Conservation (phyloP, 164 flowering plant species). For the Cinnamomum chago region DNA sequence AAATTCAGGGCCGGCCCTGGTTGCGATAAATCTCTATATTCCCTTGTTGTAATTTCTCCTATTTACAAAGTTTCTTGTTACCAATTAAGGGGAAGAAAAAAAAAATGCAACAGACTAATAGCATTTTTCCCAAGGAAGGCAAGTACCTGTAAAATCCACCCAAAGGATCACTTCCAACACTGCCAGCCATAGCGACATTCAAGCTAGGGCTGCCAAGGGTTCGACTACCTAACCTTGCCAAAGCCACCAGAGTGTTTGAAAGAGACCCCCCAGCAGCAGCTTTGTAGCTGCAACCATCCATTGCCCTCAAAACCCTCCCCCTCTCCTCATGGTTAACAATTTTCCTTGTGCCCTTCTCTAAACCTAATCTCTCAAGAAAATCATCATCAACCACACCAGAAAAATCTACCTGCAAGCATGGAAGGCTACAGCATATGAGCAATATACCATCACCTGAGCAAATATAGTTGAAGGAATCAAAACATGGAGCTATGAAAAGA, state of each 20-base stretch:
- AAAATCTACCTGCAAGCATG: constrained; percentile 74
- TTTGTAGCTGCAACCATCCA: constrained; percentile 98
- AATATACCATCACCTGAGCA: too few relatives aligned
- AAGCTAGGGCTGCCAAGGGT: constrained; percentile 52
- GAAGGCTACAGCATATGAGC: neutral
- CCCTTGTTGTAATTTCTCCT: too few relatives aligned
- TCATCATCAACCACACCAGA: constrained; percentile 84
- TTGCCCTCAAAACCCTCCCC: constrained; percentile 80
- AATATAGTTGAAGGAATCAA: too few relatives aligned
- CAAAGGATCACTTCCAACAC: constrained; percentile 89
- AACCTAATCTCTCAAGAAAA: constrained; percentile 61
- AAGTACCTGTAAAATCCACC: constrained; percentile 86
- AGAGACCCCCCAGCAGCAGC: constrained; percentile 99
- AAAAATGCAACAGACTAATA: too few relatives aligned
- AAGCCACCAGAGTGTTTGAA: constrained; percentile 82
- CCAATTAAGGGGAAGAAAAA: too few relatives aligned
- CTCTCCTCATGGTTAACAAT: constrained; percentile 89
- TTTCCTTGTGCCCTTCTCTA: constrained; percentile 92
- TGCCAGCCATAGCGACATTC: constrained; percentile 86
- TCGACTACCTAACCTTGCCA: constrained; percentile 75
- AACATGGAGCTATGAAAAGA: too few relatives aligned
- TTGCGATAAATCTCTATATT: too few relatives aligned
- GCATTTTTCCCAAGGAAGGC: too few relatives aligned
- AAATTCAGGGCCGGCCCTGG: too few relatives aligned
- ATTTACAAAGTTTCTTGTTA: too few relatives aligned